phyloP scores from a whole-genome alignment of 495 filamentous ascomycete species.

The Aspergillus bridgeri region DNA sequence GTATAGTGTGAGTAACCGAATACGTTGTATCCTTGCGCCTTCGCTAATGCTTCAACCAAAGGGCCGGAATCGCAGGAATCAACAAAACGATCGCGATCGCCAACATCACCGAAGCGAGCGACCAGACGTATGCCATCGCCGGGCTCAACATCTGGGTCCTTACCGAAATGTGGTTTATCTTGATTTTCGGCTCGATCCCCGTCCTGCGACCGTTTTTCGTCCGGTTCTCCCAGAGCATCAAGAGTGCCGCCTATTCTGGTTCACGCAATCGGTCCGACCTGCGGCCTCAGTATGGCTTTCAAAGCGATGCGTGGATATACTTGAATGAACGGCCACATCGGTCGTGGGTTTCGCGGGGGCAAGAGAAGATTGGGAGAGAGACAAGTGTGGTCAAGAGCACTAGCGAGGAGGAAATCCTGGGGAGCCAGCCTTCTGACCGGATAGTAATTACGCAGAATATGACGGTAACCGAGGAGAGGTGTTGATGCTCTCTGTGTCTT shows the following conservation, averaged over 20 bases:
- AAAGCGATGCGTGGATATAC: not conserved
- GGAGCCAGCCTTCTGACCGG: not conserved
- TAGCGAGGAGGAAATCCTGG: not conserved
- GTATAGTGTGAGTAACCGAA: constrained; percentile 37
- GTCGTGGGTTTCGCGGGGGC: not conserved
- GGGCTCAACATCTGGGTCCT: constrained; percentile 26
- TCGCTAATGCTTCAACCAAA: too few relatives aligned
- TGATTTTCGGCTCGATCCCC: constrained; percentile 30
- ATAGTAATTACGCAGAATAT: not conserved
- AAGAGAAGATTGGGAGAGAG: not conserved
- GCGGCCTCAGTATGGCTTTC: not conserved
- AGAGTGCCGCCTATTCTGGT: not conserved
- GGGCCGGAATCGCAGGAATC: constrained; percentile 25
- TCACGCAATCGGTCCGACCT: not conserved
- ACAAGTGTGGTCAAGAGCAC: not conserved
- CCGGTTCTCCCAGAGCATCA: constrained; percentile 16
- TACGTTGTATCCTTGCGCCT: too few relatives aligned
- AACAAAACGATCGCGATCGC: constrained; percentile 27
- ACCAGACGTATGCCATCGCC: constrained; percentile 21
- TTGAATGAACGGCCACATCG: not conserved
- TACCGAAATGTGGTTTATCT: constrained; percentile 30
- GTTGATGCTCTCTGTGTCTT: not conserved
- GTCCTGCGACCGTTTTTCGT: constrained; percentile 23
- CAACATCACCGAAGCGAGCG: constrained; percentile 14
- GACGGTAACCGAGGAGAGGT: not conserved